Evolutionary conservation across 371 early-diverging fungal genomes (phyloP).

Genomic region (Rhizopus stolonifer): DNA sequence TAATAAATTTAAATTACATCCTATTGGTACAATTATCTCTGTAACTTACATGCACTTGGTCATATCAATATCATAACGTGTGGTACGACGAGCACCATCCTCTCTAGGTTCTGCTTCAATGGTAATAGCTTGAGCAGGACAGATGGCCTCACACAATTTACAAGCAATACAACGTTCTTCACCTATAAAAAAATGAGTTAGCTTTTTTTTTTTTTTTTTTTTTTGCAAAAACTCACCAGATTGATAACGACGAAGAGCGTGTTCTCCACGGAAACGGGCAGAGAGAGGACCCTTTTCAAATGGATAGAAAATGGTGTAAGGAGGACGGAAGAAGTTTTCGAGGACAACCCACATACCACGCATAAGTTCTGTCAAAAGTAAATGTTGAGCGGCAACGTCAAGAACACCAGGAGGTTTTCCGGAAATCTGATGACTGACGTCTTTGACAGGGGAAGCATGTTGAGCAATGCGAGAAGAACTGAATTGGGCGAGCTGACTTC

Average conservation of each 20-base stretch:
- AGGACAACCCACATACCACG: constrained; percentile 91
- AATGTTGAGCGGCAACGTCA: constrained; percentile 79
- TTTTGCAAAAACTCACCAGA: constrained; percentile 61
- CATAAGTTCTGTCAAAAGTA: constrained; percentile 90
- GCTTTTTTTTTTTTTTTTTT: neutral
- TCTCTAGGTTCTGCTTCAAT: constrained; percentile 97
- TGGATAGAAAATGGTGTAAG: constrained; percentile 96
- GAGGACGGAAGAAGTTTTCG: constrained; percentile 93
- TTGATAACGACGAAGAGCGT: constrained; percentile 94
- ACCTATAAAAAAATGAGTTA: constrained; percentile 50
- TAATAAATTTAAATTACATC: constrained; percentile 49
- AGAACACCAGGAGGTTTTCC: constrained; percentile 51
- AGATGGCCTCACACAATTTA: constrained; percentile 97
- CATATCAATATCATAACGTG: constrained; percentile 98
- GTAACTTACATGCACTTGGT: constrained; percentile 87
- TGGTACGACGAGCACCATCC: constrained; percentile 94
- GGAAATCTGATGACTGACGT: constrained; percentile 29
- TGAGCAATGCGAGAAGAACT: constrained; percentile 32
- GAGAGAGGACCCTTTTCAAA: constrained; percentile 93
- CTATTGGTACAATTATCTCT: constrained; percentile 37
- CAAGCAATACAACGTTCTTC: constrained; percentile 98
- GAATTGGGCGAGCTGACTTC: constrained; percentile 38
- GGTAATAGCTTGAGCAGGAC: constrained; percentile 98
- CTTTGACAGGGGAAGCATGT: constrained; percentile 36
- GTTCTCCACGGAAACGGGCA: constrained; percentile 97